Conservation (phyloP, 768 basidiomycete genomes). For the Pleurotus pulmonarius region DNA sequence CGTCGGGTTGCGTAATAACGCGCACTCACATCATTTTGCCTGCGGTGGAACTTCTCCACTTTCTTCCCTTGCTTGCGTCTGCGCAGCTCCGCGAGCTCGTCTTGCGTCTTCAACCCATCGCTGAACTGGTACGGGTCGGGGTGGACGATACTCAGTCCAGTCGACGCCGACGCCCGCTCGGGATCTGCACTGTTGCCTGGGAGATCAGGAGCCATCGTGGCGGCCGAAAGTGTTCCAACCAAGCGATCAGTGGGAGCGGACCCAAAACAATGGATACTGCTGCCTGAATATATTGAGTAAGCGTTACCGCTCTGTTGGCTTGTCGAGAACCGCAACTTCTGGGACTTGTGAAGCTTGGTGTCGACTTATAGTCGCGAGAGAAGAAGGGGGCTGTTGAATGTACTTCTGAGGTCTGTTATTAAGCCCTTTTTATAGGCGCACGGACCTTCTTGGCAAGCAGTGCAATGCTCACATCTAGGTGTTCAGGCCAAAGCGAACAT, state of each 20-base stretch:
- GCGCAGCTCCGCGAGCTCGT: slow-evolving; percentile 58
- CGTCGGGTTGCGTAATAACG: neutral
- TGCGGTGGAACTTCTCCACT: slow-evolving; percentile 60
- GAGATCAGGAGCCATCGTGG: slow-evolving; percentile 46
- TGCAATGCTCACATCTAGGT: too few species aligned
- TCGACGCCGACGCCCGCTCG: slow-evolving; percentile 35
- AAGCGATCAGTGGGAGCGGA: neutral
- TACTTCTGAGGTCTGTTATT: too few species aligned
- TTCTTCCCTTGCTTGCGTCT: slow-evolving; percentile 54
- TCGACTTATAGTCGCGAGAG: too few species aligned
- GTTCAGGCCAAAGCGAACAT: too few species aligned
- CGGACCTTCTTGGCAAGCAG: too few species aligned
- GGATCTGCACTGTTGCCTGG: slow-evolving; percentile 35
- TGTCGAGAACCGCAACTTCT: too few species aligned
- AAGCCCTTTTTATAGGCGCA: too few species aligned
- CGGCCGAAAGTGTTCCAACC: slow-evolving; percentile 21
- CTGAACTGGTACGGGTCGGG: slow-evolving; percentile 67
- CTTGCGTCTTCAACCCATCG: slow-evolving; percentile 54
- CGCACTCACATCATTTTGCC: slow-evolving; percentile 63
- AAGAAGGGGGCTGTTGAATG: too few species aligned
- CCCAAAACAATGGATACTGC: slow-evolving; percentile 6
- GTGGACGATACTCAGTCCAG: slow-evolving; percentile 19
- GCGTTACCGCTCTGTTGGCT: too few species aligned
- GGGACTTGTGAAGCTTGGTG: too few species aligned
- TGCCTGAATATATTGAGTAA: too few species aligned